A percentile compares a stretch with the other conserved stretches of the same genome.
These are phyloP conservation scores for Trichoderma koningiopsis DNA, from an alignment of 2,329 filamentous ascomycete genomes.

Conservation along the genomic window DNA sequence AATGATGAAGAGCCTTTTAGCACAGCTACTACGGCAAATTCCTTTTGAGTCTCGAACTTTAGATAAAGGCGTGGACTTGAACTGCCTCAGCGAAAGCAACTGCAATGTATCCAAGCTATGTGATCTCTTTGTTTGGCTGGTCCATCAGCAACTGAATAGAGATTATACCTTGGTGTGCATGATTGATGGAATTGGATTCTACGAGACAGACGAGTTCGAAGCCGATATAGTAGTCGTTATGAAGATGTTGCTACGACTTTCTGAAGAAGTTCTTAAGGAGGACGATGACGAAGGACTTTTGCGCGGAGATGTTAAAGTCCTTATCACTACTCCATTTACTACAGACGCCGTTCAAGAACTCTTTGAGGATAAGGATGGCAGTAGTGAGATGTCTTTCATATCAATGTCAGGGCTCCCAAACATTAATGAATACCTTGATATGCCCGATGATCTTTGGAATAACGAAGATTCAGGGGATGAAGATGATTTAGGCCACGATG, in stretches of 20 bases:
- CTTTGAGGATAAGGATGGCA: not conserved
- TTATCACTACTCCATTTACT: not conserved
- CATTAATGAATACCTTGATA: not conserved
- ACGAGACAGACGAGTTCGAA: not conserved
- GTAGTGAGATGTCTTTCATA: not conserved
- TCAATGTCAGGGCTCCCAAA: not conserved
- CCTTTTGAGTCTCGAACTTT: not conserved
- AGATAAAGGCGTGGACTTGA: not conserved
- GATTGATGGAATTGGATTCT: not conserved
- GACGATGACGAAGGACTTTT: too few relatives aligned
- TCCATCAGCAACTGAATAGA: not conserved
- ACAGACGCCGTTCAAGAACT: constrained; percentile 3
- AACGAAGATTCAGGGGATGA: not conserved
- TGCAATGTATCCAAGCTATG: not conserved
- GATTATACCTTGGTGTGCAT: constrained; percentile 5
- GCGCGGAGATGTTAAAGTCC: not conserved
- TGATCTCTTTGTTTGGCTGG: not conserved
- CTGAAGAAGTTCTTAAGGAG: not conserved
- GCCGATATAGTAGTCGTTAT: not conserved
- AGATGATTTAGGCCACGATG: not conserved
- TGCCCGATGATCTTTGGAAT: not conserved
- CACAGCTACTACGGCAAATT: constrained; percentile 4
- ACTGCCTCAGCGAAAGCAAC: not conserved
- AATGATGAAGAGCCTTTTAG: constrained; percentile 15
- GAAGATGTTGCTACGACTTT: not conserved